phyloP scores from a whole-genome alignment of 805 yeast species.

The Candida sithepensis region DNA sequence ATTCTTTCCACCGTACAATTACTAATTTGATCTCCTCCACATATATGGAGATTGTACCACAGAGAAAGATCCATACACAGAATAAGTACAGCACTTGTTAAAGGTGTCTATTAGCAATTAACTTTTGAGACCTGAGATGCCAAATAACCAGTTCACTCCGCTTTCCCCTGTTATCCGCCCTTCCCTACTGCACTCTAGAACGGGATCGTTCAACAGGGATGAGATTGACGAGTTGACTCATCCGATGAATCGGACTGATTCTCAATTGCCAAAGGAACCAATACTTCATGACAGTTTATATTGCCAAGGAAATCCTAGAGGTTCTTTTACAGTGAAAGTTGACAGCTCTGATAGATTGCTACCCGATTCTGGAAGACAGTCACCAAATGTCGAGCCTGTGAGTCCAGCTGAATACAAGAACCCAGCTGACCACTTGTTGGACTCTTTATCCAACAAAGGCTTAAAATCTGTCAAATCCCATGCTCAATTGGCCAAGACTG shows the following conservation, averaged over 20 bases:
- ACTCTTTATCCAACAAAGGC: conserved; percentile 34
- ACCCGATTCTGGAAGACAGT: conserved; percentile 6
- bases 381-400: background rate
- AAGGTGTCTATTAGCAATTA: too few relatives aligned
- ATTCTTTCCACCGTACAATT: too few relatives aligned
- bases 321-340: conserved; percentile 18
- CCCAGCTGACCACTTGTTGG: conserved; percentile 17
- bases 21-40: too few relatives aligned
- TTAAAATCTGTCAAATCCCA: conserved; percentile 61
- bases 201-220: background rate
- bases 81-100: too few relatives aligned
- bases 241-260: conserved; percentile 15
- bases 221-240: background rate
- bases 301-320: conserved; percentile 23
- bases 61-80: too few relatives aligned
- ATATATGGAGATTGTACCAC: too few relatives aligned
- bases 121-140: background rate
- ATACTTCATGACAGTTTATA: conserved; percentile 27
- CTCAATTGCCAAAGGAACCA: conserved; percentile 25
- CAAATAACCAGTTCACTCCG: background rate
- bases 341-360: conserved; percentile 13
- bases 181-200: background rate
- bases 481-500: conserved; percentile 74
- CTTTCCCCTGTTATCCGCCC: background rate
- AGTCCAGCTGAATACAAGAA: background rate